Evolutionary conservation across 2,329 filamentous ascomycete genomes (phyloP).

Genomic region (Rhynchosporium secalis): DNA sequence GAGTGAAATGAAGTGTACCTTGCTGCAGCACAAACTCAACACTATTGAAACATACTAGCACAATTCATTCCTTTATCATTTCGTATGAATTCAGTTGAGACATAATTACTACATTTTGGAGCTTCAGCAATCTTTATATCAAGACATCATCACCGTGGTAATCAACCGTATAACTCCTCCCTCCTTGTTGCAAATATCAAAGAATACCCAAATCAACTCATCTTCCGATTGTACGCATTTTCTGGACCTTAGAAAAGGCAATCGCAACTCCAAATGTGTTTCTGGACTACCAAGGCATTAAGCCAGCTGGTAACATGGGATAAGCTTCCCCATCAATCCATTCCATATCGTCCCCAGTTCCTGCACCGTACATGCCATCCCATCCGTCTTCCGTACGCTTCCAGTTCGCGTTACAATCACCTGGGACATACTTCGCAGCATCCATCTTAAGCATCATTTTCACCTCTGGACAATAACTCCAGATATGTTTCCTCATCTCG

Average conservation of each 20-base stretch:
- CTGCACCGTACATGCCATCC: constrained; percentile 26
- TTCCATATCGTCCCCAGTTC: constrained; percentile 27
- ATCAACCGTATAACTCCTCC: constrained; percentile 3
- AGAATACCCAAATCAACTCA: background rate
- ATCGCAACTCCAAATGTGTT: background rate
- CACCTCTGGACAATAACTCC: constrained; percentile 58
- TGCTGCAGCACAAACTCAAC: background rate
- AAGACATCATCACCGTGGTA: constrained; percentile 12
- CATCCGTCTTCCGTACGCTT: constrained; percentile 42
- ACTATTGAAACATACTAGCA: background rate
- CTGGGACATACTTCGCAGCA: constrained; percentile 51
- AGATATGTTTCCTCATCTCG: constrained; percentile 50
- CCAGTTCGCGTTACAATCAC: constrained; percentile 48
- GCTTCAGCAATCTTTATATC: background rate
- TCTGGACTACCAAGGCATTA: constrained; percentile 36
- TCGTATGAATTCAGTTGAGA: too few relatives aligned
- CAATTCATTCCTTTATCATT: too few relatives aligned
- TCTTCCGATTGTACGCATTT: background rate
- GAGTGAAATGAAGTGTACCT: too few relatives aligned
- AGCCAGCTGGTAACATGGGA: constrained; percentile 36
- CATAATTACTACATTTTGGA: background rate
- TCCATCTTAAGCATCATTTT: constrained; percentile 60
- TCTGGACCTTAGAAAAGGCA: background rate
- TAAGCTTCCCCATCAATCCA: constrained; percentile 39
- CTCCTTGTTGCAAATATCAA: background rate